Conservation (phyloP, 1,284 basidiomycete genomes). For the Moesziomyces globuligerus region DNA sequence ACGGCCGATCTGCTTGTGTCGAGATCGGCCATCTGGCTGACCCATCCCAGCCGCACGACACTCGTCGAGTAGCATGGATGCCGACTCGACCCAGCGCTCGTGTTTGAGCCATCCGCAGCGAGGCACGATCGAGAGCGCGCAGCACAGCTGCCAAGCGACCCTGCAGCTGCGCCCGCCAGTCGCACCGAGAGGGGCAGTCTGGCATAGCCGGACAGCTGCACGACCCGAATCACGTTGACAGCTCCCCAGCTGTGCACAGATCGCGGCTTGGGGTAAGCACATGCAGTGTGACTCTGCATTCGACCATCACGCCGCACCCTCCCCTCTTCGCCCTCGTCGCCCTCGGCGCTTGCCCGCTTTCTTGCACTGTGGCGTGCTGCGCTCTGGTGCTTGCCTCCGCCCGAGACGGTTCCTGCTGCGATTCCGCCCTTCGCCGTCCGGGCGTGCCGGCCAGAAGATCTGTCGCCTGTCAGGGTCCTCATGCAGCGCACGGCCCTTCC, state of each 20-base stretch:
- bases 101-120: no score
- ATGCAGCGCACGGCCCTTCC: conserved; percentile 21
- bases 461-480: conserved; percentile 15
- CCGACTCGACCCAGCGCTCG: no score
- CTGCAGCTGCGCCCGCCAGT: no score
- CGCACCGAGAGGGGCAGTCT: conserved; percentile 1
- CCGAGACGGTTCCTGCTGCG: neutral
- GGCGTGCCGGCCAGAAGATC: conserved; percentile 1
- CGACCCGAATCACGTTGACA: conserved; percentile 15
- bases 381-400: neutral
- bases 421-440: neutral
- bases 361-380: conserved; percentile 18
- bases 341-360: neutral
- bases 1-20: neutral
- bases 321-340: neutral
- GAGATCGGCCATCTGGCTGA: neutral
- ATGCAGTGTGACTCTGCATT: neutral
- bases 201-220: conserved; percentile 9
- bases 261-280: conserved; percentile 40
- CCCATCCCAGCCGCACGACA: no score
- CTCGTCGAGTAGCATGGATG: no score
- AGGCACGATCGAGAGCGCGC: neutral
- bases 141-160: neutral
- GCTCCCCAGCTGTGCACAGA: conserved; percentile 15
- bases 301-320: neutral